Conservation (phyloP, 1,284 basidiomycete species). For the Puccinia triticina region DNA sequence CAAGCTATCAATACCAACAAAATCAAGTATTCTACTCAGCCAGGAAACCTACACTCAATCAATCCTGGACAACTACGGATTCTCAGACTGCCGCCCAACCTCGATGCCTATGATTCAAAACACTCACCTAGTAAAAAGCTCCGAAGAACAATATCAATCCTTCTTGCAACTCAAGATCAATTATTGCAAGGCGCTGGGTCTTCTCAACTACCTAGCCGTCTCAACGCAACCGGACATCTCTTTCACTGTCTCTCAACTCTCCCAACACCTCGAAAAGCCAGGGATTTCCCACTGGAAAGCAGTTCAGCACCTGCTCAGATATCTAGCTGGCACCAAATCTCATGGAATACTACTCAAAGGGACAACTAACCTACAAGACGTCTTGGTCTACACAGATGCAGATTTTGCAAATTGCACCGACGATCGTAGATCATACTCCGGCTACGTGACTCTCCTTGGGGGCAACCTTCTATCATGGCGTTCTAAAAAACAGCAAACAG, state of each 20-base stretch:
- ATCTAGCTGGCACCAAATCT: neutral
- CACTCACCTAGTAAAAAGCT: neutral
- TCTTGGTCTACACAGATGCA: too few relatives aligned
- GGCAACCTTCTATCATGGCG: too few relatives aligned
- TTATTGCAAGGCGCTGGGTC: too few relatives aligned
- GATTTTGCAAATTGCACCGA: too few relatives aligned
- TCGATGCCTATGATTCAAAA: neutral
- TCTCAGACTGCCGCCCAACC: neutral
- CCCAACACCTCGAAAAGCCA: neutral
- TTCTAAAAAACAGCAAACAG: too few relatives aligned
- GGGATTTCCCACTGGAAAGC: neutral
- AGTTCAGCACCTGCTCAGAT: neutral
- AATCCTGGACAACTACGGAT: neutral
- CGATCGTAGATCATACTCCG: too few relatives aligned
- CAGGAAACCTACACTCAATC: neutral
- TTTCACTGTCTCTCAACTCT: neutral
- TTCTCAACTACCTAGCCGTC: neutral
- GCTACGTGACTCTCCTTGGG: too few relatives aligned
- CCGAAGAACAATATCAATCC: neutral
- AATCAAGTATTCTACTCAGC: neutral
- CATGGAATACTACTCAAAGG: too few relatives aligned
- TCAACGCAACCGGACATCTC: neutral
- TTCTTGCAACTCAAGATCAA: neutral
- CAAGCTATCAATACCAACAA: neutral
- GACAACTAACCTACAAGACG: too few relatives aligned